phyloP scores from a whole-genome alignment of 306 rosid genomes.

The Lablab purpureus region DNA sequence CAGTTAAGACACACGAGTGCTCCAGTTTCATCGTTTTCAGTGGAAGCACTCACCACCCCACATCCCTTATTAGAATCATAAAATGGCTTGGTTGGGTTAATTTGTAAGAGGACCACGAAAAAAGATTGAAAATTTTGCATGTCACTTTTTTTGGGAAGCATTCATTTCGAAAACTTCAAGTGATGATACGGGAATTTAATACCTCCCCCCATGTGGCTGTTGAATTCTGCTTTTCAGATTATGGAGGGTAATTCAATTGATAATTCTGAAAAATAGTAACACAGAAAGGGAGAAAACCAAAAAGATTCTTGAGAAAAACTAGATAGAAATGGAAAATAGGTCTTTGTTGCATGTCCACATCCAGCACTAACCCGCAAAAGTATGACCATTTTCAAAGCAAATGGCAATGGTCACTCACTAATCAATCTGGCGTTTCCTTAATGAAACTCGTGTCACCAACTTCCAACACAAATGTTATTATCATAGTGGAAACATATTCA shows the following conservation, averaged over 20 bases:
- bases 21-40: slow-evolving; percentile 59
- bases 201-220: slow-evolving; percentile 43
- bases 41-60: slow-evolving; percentile 21
- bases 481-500: slow-evolving; percentile 42
- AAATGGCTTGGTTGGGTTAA: slow-evolving; percentile 9
- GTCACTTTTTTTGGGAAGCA: background rate
- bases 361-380: slow-evolving; percentile 34
- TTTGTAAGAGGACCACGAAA: slow-evolving; percentile 40
- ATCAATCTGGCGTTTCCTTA: slow-evolving; percentile 35
- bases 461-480: slow-evolving; percentile 46
- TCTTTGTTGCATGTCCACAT: slow-evolving; percentile 41
- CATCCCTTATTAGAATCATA: slow-evolving; percentile 28
- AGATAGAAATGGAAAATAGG: background rate
- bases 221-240: slow-evolving; percentile 12
- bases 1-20: slow-evolving; percentile 61
- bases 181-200: slow-evolving; percentile 29
- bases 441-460: slow-evolving; percentile 48
- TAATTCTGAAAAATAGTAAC: slow-evolving; percentile 12
- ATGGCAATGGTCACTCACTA: slow-evolving; percentile 18
- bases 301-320: background rate
- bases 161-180: slow-evolving; percentile 34
- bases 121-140: background rate
- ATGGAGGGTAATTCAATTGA: background rate
- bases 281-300: background rate
- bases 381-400: slow-evolving; percentile 40